Conservation (phyloP, 257 asterid species). For the Forsythia viridissima region DNA sequence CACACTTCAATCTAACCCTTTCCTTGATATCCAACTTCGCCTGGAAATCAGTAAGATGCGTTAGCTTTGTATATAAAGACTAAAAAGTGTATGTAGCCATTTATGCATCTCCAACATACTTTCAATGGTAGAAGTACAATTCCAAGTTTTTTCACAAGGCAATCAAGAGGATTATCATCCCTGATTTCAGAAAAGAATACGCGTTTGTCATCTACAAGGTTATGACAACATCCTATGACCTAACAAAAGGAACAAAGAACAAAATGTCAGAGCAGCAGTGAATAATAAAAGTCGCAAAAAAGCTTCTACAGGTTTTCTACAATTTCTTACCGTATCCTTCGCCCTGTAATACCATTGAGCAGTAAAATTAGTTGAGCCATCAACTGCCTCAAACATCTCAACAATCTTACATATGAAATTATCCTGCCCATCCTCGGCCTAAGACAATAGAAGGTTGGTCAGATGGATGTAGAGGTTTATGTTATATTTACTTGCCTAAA, state of each 20-base stretch:
- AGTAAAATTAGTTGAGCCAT: slow-evolving; percentile 45
- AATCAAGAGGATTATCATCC: slow-evolving; percentile 73
- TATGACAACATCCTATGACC: slow-evolving; percentile 46
- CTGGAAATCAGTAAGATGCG: slow-evolving; percentile 29
- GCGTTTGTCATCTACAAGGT: slow-evolving; percentile 44
- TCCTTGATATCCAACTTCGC: slow-evolving; percentile 24
- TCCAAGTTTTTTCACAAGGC: slow-evolving; percentile 49
- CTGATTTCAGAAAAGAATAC: slow-evolving; percentile 71
- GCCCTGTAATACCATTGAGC: slow-evolving; percentile 88
- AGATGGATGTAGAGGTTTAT: neutral
- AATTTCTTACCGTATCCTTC: slow-evolving; percentile 64
- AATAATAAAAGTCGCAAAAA: neutral
- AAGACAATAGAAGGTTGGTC: neutral
- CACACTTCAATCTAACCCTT: slow-evolving; percentile 27
- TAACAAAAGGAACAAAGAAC: slow-evolving; percentile 21
- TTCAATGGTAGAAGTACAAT: slow-evolving; percentile 39
- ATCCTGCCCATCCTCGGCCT: slow-evolving; percentile 53
- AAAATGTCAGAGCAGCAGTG: slow-evolving; percentile 5
- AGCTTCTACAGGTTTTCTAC: neutral
- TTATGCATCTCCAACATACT: slow-evolving; percentile 32
- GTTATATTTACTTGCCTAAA: neutral
- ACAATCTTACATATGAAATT: slow-evolving; percentile 65
- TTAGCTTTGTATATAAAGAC: neutral
- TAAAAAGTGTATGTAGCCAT: neutral
- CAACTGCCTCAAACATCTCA: slow-evolving; percentile 62